Conservation (phyloP, 75 land plant species). For the Isoetes taiwanensis region DNA sequence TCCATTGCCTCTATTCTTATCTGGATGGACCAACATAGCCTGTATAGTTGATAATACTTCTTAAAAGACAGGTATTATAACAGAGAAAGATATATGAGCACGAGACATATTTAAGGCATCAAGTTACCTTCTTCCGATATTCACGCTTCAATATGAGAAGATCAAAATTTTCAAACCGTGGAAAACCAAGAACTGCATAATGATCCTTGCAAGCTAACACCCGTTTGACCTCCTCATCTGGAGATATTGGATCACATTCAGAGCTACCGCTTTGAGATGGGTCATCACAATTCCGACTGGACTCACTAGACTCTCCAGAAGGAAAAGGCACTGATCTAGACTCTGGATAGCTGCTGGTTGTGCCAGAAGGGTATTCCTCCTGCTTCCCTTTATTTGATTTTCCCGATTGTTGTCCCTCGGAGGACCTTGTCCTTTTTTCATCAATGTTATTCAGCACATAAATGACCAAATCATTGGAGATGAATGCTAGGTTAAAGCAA, state of each 20-base stretch:
- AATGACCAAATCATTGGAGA: slow-evolving; percentile 59
- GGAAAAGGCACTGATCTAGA: no score
- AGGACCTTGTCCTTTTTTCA: slow-evolving; percentile 16
- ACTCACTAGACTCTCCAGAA: slow-evolving; percentile 1
- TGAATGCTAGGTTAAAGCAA: slow-evolving; percentile 58
- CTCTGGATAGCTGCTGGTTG: no score
- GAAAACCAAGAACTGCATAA: slow-evolving; percentile 84
- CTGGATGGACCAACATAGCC: slow-evolving; percentile 99
- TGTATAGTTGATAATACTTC: slow-evolving; percentile 8
- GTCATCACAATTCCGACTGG: slow-evolving; percentile 30
- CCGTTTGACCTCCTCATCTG: slow-evolving; percentile 63
- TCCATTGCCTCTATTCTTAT: slow-evolving; percentile 89
- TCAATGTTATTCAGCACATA: slow-evolving; percentile 35
- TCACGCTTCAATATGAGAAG: slow-evolving; percentile 56
- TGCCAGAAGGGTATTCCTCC: no score
- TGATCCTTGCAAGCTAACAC: slow-evolving; percentile 73
- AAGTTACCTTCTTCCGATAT: slow-evolving; percentile 74
- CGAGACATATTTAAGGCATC: not conserved
- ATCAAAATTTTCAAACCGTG: slow-evolving; percentile 56
- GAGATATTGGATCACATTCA: slow-evolving; percentile 59
- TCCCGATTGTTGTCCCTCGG: no score
- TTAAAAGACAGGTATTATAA: not conserved
- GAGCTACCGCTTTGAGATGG: slow-evolving; percentile 61
- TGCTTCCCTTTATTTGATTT: slow-evolving; percentile 4
- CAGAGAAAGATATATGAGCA: not conserved